phyloP scores from a whole-genome alignment of 129 eudicot species.

The Saposhnikovia divaricata region DNA sequence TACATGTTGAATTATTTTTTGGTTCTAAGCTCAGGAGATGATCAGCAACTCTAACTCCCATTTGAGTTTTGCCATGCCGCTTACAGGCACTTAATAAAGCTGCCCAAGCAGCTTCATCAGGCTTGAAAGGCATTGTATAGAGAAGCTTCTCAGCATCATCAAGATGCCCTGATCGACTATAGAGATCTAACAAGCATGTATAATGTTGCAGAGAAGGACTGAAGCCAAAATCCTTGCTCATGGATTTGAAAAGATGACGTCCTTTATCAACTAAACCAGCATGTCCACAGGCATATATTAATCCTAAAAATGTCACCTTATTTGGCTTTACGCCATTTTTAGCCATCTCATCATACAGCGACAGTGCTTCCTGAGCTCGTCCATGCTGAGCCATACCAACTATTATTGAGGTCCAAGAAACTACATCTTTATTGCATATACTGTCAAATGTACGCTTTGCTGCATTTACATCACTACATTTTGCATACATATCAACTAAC shows the following conservation, averaged over 20 bases:
- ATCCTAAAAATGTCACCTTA: conserved; percentile 68
- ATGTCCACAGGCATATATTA: conserved; percentile 88
- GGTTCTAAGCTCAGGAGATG: conserved; percentile 52
- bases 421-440: conserved; percentile 43
- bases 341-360: conserved; percentile 54
- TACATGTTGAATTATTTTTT: conserved; percentile 51
- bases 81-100: conserved; percentile 68
- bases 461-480: conserved; percentile 67
- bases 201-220: conserved; percentile 71
- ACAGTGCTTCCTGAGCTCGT: conserved; percentile 57
- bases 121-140: conserved; percentile 61
- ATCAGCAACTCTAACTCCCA: conserved; percentile 62
- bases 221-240: conserved; percentile 47
- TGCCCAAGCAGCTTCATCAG: conserved; percentile 93
- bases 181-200: conserved; percentile 78
- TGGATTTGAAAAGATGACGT: conserved; percentile 55
- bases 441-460: conserved; percentile 41
- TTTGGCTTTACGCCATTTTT: conserved; percentile 53
- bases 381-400: conserved; percentile 94
- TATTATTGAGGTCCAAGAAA: conserved; percentile 93
- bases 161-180: conserved; percentile 67
- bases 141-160: conserved; percentile 73
- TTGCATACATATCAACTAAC: conserved; percentile 79
- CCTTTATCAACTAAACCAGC: conserved; percentile 83
- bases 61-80: conserved; percentile 38